These are phyloP conservation scores for Aspergillus novoparasiticus DNA, from an alignment of 2,329 filamentous ascomycete genomes.

Conservation along the genomic window DNA sequence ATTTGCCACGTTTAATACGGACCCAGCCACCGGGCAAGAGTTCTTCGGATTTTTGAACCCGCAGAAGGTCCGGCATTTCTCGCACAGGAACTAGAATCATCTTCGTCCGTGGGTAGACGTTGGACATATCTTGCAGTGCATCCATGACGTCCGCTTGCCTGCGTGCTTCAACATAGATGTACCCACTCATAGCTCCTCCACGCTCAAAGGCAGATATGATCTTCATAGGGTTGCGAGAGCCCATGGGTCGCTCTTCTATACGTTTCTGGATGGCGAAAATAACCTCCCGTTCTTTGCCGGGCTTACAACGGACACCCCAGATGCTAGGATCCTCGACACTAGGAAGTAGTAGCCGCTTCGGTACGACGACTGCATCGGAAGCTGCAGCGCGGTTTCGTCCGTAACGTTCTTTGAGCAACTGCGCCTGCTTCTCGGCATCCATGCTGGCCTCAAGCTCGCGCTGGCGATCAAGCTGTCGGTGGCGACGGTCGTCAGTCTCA, in stretches of 20 bases:
- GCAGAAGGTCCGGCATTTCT: constrained; percentile 95
- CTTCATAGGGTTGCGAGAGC: constrained; percentile 76
- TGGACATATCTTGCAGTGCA: constrained; percentile 79
- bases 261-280: constrained; percentile 86
- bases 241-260: constrained; percentile 72
- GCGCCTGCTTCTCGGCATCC: constrained; percentile 91
- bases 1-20: constrained; percentile 78
- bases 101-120: constrained; percentile 86
- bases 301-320: constrained; percentile 90
- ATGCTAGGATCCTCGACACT: constrained; percentile 95
- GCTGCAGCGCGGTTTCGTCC: constrained; percentile 72
- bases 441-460: constrained; percentile 84
- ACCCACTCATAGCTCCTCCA: constrained; percentile 85
- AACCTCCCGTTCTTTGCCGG: constrained; percentile 92
- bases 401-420: constrained; percentile 83
- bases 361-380: constrained; percentile 73
- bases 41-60: constrained; percentile 81
- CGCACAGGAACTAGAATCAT: constrained; percentile 90
- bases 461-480: constrained; percentile 90
- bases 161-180: constrained; percentile 91
- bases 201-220: constrained; percentile 94
- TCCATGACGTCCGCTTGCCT: constrained; percentile 82
- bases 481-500: constrained; percentile 85
- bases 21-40: constrained; percentile 90
- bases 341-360: constrained; percentile 82